These are phyloP conservation scores for Myrica gale DNA, from an alignment of 306 rosid genomes.

Conservation along the genomic window DNA sequence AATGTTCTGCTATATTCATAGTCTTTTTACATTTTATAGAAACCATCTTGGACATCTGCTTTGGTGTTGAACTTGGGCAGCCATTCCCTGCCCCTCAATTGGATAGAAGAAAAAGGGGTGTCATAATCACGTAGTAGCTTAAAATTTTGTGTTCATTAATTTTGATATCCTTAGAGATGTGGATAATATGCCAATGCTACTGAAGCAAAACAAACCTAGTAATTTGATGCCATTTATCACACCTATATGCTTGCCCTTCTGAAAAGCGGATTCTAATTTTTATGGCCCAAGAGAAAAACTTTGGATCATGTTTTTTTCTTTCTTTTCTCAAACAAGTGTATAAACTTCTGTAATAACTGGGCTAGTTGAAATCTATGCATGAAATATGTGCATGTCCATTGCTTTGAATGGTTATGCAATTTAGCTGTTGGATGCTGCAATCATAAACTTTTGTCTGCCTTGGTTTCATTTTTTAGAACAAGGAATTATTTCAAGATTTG, in stretches of 20 bases:
- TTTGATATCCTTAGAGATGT: not conserved
- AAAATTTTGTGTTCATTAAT: not conserved
- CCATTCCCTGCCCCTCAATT: not conserved
- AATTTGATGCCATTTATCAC: not conserved
- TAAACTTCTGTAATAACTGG: not conserved
- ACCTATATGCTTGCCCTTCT: not conserved
- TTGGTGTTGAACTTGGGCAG: not conserved
- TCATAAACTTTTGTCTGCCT: conserved; percentile 14
- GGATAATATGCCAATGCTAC: not conserved
- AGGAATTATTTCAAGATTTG: conserved; percentile 41
- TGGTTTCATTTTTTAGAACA: conserved; percentile 35
- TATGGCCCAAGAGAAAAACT: not conserved
- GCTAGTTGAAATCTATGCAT: conserved; percentile 7
- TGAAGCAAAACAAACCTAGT: not conserved
- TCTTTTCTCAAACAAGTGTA: not conserved
- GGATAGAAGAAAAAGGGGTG: not conserved
- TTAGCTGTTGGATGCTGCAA: conserved; percentile 10
- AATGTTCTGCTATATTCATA: not conserved
- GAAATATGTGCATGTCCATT: conserved; percentile 4
- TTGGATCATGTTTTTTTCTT: not conserved
- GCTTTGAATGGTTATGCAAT: conserved; percentile 19
- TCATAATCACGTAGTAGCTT: not conserved
- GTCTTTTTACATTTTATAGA: not conserved
- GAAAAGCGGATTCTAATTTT: not conserved
- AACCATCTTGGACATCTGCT: not conserved